Conservation (phyloP, 2,329 filamentous ascomycete genomes). For the Rhynchosporium agropyri region DNA sequence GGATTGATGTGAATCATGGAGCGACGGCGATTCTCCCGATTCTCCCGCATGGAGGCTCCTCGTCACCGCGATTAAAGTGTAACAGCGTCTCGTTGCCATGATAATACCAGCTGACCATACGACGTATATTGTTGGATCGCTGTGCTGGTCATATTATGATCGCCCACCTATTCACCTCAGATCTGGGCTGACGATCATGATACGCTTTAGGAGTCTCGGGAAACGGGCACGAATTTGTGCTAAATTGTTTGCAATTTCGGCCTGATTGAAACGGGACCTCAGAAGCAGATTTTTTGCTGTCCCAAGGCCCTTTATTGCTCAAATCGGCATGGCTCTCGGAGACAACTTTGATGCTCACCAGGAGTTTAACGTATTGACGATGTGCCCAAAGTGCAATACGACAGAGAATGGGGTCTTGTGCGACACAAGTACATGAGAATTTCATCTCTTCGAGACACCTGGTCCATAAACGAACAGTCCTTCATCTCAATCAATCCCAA, state of each 20-base stretch:
- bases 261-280: conserved; percentile 18
- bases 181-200: conserved; percentile 15
- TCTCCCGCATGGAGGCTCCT: conserved; percentile 28
- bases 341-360: conserved; percentile 16
- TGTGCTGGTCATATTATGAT: conserved; percentile 17
- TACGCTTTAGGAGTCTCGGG: conserved; percentile 26
- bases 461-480: conserved; percentile 15
- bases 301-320: conserved; percentile 9
- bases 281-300: conserved; percentile 17
- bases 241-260: conserved; percentile 29
- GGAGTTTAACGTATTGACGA: conserved; percentile 24
- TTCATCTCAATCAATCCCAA: conserved; percentile 20
- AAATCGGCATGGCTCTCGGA: conserved; percentile 25
- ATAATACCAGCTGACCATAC: conserved; percentile 27
- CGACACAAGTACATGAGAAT: conserved; percentile 16
- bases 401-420: conserved; percentile 14
- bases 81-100: conserved; percentile 22
- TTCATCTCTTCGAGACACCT: conserved; percentile 20
- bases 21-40: conserved; percentile 30
- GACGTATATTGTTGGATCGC: conserved; percentile 9
- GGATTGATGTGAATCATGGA: conserved; percentile 25
- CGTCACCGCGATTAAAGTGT: conserved; percentile 24
- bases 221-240: conserved; percentile 27
- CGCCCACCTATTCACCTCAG: conserved; percentile 1
- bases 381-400: conserved; percentile 13